Conservation (phyloP, 2,329 filamentous ascomycete species). For the Paecilomyces sp. region DNA sequence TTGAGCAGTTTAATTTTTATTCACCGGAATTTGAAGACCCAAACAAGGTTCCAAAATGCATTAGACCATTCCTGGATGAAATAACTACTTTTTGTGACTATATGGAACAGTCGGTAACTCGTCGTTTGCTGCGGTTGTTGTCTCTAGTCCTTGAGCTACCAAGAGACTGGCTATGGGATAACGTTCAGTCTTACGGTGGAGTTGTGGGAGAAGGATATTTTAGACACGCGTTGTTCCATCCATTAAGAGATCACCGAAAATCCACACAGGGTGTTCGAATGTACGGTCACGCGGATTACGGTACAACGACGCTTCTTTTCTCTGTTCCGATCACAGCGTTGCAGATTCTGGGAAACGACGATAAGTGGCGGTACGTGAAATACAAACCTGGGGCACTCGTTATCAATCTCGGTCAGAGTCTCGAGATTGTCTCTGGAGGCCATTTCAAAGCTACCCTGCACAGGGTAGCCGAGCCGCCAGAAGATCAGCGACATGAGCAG, state of each 20-base stretch:
- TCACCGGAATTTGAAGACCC: conserved; percentile 38
- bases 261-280: conserved; percentile 34
- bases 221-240: conserved; percentile 40
- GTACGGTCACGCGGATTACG: conserved; percentile 44
- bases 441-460: conserved; percentile 43
- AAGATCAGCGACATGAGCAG: conserved; percentile 27
- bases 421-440: conserved; percentile 41
- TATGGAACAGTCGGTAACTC: conserved; percentile 42
- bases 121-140: conserved; percentile 34
- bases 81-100: conserved; percentile 42
- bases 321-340: conserved; percentile 42
- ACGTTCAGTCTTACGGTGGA: conserved; percentile 37
- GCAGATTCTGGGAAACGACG: conserved; percentile 39
- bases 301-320: conserved; percentile 41
- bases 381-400: conserved; percentile 40
- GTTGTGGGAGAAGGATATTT: conserved; percentile 41
- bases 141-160: conserved; percentile 40
- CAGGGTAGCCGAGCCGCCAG: conserved; percentile 36
- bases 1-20: conserved; percentile 52
- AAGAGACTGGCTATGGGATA: conserved; percentile 39
- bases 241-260: conserved; percentile 26
- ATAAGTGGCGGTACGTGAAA: conserved; percentile 42
- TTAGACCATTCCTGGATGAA: conserved; percentile 46
- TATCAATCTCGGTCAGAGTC: conserved; percentile 42
- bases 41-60: conserved; percentile 36